Conservation (phyloP, 2,329 filamentous ascomycete genomes). For the Mycogone perniciosa region DNA sequence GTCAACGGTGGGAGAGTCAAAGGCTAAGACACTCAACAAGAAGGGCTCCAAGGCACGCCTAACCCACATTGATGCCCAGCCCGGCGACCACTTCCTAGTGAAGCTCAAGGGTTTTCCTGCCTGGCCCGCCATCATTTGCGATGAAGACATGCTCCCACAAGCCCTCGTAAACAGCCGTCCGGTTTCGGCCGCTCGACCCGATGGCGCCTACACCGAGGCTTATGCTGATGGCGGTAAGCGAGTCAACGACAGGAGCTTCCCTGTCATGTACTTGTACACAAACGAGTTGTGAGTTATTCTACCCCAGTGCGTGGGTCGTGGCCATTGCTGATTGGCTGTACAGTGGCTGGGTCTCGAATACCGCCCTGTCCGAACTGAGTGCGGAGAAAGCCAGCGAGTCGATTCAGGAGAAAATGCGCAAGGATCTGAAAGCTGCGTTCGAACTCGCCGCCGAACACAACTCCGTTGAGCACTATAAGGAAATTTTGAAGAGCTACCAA, state of each 20-base stretch:
- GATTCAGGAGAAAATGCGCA: conserved; percentile 71
- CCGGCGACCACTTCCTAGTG: conserved; percentile 87
- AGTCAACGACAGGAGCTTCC: conserved; percentile 76
- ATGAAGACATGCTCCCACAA: conserved; percentile 87
- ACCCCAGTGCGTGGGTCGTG: background rate
- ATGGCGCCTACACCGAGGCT: conserved; percentile 82
- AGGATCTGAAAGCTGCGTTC: conserved; percentile 73
- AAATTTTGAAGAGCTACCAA: conserved; percentile 63
- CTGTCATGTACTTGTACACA: conserved; percentile 89
- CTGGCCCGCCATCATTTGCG: conserved; percentile 91
- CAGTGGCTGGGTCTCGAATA: conserved; percentile 90
- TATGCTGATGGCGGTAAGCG: conserved; percentile 86
- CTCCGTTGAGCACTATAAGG: conserved; percentile 76
- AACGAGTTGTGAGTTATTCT: conserved; percentile 84
- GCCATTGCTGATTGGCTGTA: conserved; percentile 14
- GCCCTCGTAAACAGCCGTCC: conserved; percentile 71
- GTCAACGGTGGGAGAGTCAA: conserved; percentile 62
- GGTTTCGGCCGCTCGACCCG: conserved; percentile 71
- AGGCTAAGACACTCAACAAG: conserved; percentile 75
- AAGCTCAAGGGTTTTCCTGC: conserved; percentile 91
- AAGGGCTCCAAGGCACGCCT: conserved; percentile 73
- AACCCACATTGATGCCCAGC: conserved; percentile 70
- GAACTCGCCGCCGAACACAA: conserved; percentile 72
- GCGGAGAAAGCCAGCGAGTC: conserved; percentile 62
- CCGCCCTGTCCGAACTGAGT: conserved; percentile 70